phyloP scores from a whole-genome alignment of 352 stramenopile species.

The Phytophthora tubulina region DNA sequence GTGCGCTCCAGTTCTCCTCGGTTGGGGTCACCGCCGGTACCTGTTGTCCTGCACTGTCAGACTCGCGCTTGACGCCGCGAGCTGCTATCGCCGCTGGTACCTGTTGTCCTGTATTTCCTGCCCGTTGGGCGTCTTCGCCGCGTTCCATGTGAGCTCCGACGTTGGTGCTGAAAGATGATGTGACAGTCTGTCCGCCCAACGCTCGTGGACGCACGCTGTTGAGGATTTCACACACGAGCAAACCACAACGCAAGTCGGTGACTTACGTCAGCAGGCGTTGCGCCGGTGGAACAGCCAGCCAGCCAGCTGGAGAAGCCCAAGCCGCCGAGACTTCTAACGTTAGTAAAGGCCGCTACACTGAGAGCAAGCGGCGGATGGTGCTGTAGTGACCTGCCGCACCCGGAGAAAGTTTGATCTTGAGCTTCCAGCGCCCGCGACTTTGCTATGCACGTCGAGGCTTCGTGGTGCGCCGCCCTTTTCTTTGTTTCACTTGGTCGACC shows the following conservation, averaged over 20 bases:
- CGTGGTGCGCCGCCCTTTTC: conserved; percentile 23
- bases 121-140: not conserved
- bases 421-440: conserved; percentile 23
- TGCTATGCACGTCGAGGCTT: conserved; percentile 40
- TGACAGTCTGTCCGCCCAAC: conserved; percentile 3
- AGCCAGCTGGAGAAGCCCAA: conserved; percentile 35
- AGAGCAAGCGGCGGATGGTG: conserved; percentile 24
- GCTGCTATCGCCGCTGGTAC: not conserved
- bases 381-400: not conserved
- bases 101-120: conserved; percentile 23
- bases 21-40: not conserved
- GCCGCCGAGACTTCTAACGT: conserved; percentile 15
- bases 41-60: not conserved
- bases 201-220: not conserved
- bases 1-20: conserved; percentile 54
- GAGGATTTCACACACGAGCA: conserved; percentile 36
- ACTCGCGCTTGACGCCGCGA: conserved; percentile 21
- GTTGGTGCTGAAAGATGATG: conserved; percentile 27
- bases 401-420: conserved; percentile 13
- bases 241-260: conserved; percentile 30
- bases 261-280: conserved; percentile 34
- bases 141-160: conserved; percentile 22
- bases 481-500: conserved; percentile 24
- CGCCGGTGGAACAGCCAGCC: conserved; percentile 24
- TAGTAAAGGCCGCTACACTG: conserved; percentile 31